phyloP scores from a whole-genome alignment of 345 rosid species.

The Acer negundo region DNA sequence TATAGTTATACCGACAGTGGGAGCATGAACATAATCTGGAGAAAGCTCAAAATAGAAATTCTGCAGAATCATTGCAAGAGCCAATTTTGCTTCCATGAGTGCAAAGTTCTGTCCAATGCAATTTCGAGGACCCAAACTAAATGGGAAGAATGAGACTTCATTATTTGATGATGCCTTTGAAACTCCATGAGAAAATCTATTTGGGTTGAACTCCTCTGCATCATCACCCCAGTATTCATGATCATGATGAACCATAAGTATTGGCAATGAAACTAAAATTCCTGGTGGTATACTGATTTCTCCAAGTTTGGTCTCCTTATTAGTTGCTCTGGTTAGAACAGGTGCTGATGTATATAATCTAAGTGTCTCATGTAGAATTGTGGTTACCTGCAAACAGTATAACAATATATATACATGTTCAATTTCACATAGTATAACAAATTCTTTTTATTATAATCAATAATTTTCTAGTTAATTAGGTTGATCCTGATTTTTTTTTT shows the following conservation, averaged over 20 bases:
- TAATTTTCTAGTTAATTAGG: no score
- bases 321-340: slow-evolving; percentile 3
- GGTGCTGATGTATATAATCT: slow-evolving; percentile 40
- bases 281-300: slow-evolving; percentile 28
- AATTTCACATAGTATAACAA: no score
- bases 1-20: not conserved
- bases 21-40: slow-evolving; percentile 30
- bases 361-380: slow-evolving; percentile 30
- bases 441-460: no score
- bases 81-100: slow-evolving; percentile 23
- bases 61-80: slow-evolving; percentile 22
- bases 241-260: slow-evolving; percentile 35
- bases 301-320: slow-evolving; percentile 36
- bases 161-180: slow-evolving; percentile 30
- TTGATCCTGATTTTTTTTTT: no score
- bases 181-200: slow-evolving; percentile 41
- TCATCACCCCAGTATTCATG: slow-evolving; percentile 36
- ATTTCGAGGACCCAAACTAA: slow-evolving; percentile 36
- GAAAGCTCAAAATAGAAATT: slow-evolving; percentile 29
- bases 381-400: no score
- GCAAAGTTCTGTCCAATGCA: slow-evolving; percentile 39
- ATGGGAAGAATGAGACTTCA: slow-evolving; percentile 25
- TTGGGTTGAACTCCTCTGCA: slow-evolving; percentile 35
- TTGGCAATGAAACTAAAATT: slow-evolving; percentile 22
- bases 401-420: no score